These are phyloP conservation scores for Macrophomina tecta DNA, from an alignment of 2,329 filamentous ascomycete species.

Conservation along the genomic window DNA sequence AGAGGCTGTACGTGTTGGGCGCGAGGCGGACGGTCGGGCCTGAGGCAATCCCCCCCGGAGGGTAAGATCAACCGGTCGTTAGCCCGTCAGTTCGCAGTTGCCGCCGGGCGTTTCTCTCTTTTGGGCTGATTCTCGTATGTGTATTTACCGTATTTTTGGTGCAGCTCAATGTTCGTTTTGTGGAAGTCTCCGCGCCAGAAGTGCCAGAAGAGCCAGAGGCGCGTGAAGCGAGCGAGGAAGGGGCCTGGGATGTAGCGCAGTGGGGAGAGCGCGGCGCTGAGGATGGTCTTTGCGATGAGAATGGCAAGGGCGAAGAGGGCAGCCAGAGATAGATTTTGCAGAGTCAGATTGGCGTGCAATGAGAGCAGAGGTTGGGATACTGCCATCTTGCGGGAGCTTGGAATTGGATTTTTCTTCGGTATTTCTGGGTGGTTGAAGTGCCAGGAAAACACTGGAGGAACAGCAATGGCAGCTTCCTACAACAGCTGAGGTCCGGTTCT, in stretches of 20 bases:
- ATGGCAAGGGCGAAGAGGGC: neutral
- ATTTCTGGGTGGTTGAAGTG: too few relatives aligned
- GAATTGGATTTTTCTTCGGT: too few relatives aligned
- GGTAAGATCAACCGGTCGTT: too few relatives aligned
- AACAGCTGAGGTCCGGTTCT: too few relatives aligned
- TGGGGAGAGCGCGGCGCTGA: constrained; percentile 21
- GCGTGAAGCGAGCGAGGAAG: constrained; percentile 32
- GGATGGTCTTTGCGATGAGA: neutral
- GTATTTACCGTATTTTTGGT: constrained; percentile 13
- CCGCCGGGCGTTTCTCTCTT: neutral
- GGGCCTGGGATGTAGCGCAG: constrained; percentile 34
- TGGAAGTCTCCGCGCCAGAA: constrained; percentile 33
- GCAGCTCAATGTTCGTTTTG: constrained; percentile 33
- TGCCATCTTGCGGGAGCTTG: too few relatives aligned
- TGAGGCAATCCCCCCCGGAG: neutral
- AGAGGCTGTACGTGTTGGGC: neutral
- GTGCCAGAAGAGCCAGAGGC: constrained; percentile 33
- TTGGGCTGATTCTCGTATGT: neutral
- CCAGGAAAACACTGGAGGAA: too few relatives aligned
- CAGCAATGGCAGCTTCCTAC: too few relatives aligned
- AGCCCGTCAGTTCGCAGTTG: too few relatives aligned
- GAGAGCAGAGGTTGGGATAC: too few relatives aligned
- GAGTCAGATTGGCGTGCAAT: too few relatives aligned
- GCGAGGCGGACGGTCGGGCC: neutral
- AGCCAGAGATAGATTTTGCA: too few relatives aligned